Conservation (phyloP, 2,329 filamentous ascomycete species). For the Penicillium sp. region DNA sequence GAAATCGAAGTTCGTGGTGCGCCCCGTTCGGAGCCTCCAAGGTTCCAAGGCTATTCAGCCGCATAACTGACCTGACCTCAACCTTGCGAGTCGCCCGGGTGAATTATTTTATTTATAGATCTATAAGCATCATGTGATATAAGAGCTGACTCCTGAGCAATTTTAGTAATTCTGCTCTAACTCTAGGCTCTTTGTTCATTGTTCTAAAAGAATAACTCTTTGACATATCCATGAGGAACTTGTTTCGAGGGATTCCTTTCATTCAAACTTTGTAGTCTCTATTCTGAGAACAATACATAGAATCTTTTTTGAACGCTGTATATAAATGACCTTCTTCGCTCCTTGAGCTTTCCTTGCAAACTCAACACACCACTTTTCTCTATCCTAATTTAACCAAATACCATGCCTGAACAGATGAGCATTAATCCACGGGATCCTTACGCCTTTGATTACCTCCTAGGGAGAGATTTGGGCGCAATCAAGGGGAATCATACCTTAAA, state of each 20-base stretch:
- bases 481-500: not conserved
- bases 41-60: not conserved
- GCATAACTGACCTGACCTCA: not conserved
- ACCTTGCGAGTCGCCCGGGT: not conserved
- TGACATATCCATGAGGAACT: not conserved
- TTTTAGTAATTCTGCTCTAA: no score
- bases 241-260: not conserved
- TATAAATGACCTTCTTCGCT: not conserved
- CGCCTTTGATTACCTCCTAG: not conserved
- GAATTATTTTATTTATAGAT: no score
- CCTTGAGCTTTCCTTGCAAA: not conserved
- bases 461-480: not conserved
- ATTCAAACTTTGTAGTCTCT: not conserved
- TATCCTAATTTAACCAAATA: not conserved
- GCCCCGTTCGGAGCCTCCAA: no score
- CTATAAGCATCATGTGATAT: no score
- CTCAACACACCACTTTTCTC: not conserved
- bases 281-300: not conserved
- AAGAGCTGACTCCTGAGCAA: no score
- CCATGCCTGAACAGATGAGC: not conserved
- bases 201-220: not conserved
- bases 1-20: no score
- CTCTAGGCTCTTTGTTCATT: not conserved
- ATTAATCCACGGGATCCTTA: not conserved
- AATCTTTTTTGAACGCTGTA: not conserved